A percentile compares a stretch with the other conserved stretches of the same genome.
These are phyloP conservation scores for Fusarium buxicola DNA, from an alignment of 2,329 filamentous ascomycete species.

Conservation along the genomic window DNA sequence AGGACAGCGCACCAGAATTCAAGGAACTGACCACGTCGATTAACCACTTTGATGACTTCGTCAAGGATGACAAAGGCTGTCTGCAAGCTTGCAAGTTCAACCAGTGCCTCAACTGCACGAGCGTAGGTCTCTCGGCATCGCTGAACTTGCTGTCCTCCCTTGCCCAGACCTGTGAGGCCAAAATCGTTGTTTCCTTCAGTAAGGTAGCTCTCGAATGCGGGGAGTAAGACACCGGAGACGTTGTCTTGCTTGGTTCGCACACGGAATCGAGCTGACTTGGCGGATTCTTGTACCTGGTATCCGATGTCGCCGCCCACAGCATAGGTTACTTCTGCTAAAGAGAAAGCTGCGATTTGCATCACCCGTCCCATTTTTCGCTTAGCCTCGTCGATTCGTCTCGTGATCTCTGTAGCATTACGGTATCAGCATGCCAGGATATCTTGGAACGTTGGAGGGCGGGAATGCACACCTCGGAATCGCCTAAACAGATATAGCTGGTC, in stretches of 20 bases:
- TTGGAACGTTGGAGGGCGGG: neutral
- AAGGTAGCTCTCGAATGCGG: constrained; percentile 91
- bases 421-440: constrained; percentile 32
- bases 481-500: constrained; percentile 58
- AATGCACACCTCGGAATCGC: constrained; percentile 81
- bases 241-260: constrained; percentile 97
- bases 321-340: constrained; percentile 96
- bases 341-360: constrained; percentile 99
- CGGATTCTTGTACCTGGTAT: constrained; percentile 97
- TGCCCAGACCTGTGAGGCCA: constrained; percentile 92
- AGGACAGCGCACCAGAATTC: neutral
- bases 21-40: constrained; percentile 78
- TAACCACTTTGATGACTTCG: constrained; percentile 99
- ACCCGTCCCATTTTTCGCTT: constrained; percentile 99
- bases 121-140: constrained; percentile 96
- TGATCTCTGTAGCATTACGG: constrained; percentile 77
- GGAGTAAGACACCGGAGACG: constrained; percentile 94
- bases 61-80: constrained; percentile 98
- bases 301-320: constrained; percentile 95
- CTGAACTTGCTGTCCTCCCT: constrained; percentile 97
- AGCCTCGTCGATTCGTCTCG: constrained; percentile 95
- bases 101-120: constrained; percentile 92
- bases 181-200: constrained; percentile 95
- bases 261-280: constrained; percentile 91
- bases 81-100: constrained; percentile 93